phyloP scores from a whole-genome alignment of 2,329 filamentous ascomycete species.

The Fusarium duplospermum region DNA sequence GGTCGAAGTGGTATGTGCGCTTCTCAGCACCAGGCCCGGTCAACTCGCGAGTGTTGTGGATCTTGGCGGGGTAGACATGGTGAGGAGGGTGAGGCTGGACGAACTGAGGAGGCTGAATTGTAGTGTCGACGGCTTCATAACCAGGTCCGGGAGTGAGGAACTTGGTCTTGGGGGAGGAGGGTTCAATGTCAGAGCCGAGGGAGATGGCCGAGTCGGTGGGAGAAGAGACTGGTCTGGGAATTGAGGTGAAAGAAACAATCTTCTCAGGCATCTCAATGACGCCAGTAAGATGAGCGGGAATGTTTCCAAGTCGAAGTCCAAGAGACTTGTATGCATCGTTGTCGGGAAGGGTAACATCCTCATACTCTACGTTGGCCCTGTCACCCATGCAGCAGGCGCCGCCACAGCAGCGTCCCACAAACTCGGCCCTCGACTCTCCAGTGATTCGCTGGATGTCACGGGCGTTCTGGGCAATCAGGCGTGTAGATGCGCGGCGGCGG shows the following conservation, averaged over 20 bases:
- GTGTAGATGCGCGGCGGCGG: slow-evolving; percentile 75
- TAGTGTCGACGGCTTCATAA: slow-evolving; percentile 63
- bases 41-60: slow-evolving; percentile 86
- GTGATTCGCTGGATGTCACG: slow-evolving; percentile 73
- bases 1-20: slow-evolving; percentile 95
- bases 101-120: slow-evolving; percentile 82
- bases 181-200: slow-evolving; percentile 51
- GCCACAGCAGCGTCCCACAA: slow-evolving; percentile 73
- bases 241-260: slow-evolving; percentile 76
- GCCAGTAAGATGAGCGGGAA: slow-evolving; percentile 79
- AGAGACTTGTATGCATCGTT: slow-evolving; percentile 88
- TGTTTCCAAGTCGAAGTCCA: slow-evolving; percentile 77
- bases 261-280: slow-evolving; percentile 79
- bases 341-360: slow-evolving; percentile 71
- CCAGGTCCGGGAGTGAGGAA: slow-evolving; percentile 47
- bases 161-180: slow-evolving; percentile 26
- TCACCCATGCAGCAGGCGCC: slow-evolving; percentile 71
- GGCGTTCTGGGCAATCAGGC: slow-evolving; percentile 72
- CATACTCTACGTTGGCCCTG: slow-evolving; percentile 61
- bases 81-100: slow-evolving; percentile 96
- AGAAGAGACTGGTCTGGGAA: slow-evolving; percentile 53
- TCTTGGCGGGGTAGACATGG: slow-evolving; percentile 88
- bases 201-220: slow-evolving; percentile 64
- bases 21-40: slow-evolving; percentile 93
- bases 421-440: slow-evolving; percentile 70